Conservation (phyloP, 1,139 yeast species). For the Pichia sp. region DNA sequence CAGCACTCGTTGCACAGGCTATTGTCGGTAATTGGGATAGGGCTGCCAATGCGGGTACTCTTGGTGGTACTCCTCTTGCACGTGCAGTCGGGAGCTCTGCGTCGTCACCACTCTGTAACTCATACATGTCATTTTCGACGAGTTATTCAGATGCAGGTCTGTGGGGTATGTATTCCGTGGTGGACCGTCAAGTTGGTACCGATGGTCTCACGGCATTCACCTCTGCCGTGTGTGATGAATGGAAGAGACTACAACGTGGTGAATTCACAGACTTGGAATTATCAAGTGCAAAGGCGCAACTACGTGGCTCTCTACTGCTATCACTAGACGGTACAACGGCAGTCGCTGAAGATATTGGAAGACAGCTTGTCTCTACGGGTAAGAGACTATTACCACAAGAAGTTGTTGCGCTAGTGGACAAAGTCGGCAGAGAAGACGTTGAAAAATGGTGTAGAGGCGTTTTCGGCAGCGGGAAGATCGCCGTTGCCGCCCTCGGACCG, state of each 20-base stretch:
- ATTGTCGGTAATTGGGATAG: constrained; percentile 98
- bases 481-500: constrained; percentile 87
- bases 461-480: constrained; percentile 70
- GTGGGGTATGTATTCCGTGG: constrained; percentile 92
- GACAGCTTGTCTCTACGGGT: constrained; percentile 95
- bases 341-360: constrained; percentile 95
- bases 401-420: constrained; percentile 77
- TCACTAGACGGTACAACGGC: constrained; percentile 95
- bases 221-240: constrained; percentile 74
- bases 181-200: constrained; percentile 66
- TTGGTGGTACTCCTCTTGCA: constrained; percentile 62
- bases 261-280: constrained; percentile 78
- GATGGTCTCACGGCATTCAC: constrained; percentile 56
- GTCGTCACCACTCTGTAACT: constrained; percentile 69
- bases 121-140: constrained; percentile 94
- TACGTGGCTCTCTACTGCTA: constrained; percentile 83
- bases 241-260: constrained; percentile 80
- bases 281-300: constrained; percentile 88
- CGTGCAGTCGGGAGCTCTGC: constrained; percentile 49
- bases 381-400: constrained; percentile 86
- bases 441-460: constrained; percentile 84
- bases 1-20: constrained; percentile 94
- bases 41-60: constrained; percentile 70
- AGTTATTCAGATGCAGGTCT: constrained; percentile 96
- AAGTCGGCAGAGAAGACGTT: constrained; percentile 72